phyloP scores from a whole-genome alignment of 2,329 filamentous ascomycete species.

The Arthroderma sp. region DNA sequence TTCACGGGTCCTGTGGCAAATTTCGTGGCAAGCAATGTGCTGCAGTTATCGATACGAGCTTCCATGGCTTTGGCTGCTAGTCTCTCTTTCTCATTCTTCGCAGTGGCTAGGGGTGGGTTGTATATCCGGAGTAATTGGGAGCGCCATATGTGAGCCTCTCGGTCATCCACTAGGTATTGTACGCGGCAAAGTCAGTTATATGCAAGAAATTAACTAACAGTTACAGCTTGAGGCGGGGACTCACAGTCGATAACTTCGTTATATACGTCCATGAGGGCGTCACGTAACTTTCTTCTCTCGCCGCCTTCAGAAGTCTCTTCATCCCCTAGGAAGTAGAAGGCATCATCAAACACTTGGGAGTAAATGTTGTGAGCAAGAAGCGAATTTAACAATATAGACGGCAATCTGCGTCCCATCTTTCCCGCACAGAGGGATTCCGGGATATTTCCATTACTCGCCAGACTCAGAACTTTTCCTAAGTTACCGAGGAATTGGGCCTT shows the following conservation, averaged over 20 bases:
- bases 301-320: no score
- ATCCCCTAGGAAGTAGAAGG: conserved; percentile 3
- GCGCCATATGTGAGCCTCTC: conserved; percentile 13
- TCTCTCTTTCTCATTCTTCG: neutral
- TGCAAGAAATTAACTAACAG: no score
- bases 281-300: no score
- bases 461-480: neutral
- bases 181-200: no score
- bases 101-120: conserved; percentile 1
- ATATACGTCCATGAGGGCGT: no score
- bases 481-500: neutral
- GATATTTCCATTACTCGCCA: conserved; percentile 1
- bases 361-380: conserved; percentile 2
- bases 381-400: conserved; percentile 1
- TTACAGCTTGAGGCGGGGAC: no score
- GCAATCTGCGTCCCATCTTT: conserved; percentile 1
- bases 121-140: conserved; percentile 13
- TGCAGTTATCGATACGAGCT: neutral
- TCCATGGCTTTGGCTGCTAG: conserved; percentile 1
- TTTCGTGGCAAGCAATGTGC: conserved; percentile 1
- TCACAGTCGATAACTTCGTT: no score
- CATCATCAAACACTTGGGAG: conserved; percentile 2
- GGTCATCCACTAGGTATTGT: conserved; percentile 7
- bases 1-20: neutral
- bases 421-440: neutral